Evolutionary conservation across 371 early-diverging fungal genomes (phyloP), one percentile per base, ranked within the genome.

Genomic region (Ordospora colligata): DNA sequence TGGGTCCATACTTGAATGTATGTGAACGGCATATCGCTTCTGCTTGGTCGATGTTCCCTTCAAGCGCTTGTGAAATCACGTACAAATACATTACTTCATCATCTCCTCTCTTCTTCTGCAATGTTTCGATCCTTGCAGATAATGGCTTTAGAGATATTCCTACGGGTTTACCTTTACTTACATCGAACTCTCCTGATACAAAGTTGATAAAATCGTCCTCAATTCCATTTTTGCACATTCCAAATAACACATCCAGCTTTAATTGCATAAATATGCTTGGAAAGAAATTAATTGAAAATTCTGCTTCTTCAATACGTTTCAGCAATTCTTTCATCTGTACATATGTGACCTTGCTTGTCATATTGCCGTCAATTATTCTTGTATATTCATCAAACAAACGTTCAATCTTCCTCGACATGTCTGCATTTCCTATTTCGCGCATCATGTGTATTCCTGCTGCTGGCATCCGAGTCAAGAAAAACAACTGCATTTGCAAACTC

Each of bases 1-100:
- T 32, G 32, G 32, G 5, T 32, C 32, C 32, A 43, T 58, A 51
- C 7, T 17, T 45, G 40, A 65, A 58, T 6, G n/a, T 27, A 51
- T 54, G 14, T 8, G 21, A 8, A 1, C 51, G n/a, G 21, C 67
- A 50, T 42, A 44, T 50, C 17, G 54, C 69, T 27, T 49, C 52
- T 11, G 70, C 74, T 42, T 66, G 25, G 6, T 25, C 12, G 1
- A 69, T 25, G n/a, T 17, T 23, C 23, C 45, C 51, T 12, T 73
- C 49, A 9, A 45, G 12, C 8, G 40, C 14, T 4, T 74, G 42
- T 17, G 52, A 23, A 19, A 67, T 53, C 1, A 58, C 50, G 23
- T 69, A 54, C 23, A 66, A 43, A 62, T 67, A 46, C 53, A 45
- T 68, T 45, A 50, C n/a, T 43, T 58, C 45, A 23, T 69, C 62